Base-by-base conservation (phyloP, 495 filamentous ascomycete species). In the Parathielavia appendiculata region DNA sequence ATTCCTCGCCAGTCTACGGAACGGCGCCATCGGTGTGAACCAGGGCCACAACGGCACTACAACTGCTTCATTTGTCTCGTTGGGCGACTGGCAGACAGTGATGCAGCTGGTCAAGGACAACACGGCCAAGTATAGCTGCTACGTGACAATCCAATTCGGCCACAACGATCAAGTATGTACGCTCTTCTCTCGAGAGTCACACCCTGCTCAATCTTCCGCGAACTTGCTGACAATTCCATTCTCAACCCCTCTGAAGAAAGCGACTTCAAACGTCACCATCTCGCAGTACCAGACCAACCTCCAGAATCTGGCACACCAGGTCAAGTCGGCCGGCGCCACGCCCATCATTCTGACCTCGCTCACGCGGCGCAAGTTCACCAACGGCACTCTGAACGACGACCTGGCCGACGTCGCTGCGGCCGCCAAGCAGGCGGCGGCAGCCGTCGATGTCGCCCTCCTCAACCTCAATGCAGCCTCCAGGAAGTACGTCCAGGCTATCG, bases 141-240 rank as follows among this genome's bases (percentile, higher is more conserved):
- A 43, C 22, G 51, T 54, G 16, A 54, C 51, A 7, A 54, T 54
- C 51, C 51, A 54, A 10, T 54, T 54, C 23, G 51, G 51, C 23
- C 51, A 54, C 39, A 54, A 54, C 10, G 51, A 54, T 38, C 51
- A 54, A 32, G 48, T 51, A 10, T 11, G 34, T 20, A 14, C 7
- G 19, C 4, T 23, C 38, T 7, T 16, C 32, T 23, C 2, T n/a
- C 38, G 11, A 39, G 38, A 6, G 3, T 6, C 2, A 3, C 6
- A 30, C 3, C 26, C 16, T 8, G 14, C 1, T 7, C 45, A 32
- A 48, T 5, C 26, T 20, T 47, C 16, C 8, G 12, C 2, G 16
- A n/a, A 10, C 5, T 26, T 49, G 26, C n/a, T 49, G 7, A 49
- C 26, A 49, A 38, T 14, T 2, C 30, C 1, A 32, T 38, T 51